These are phyloP conservation scores for Parachlorella kessleri DNA, from an alignment of 139 green algal species.

Conservation along the genomic window DNA sequence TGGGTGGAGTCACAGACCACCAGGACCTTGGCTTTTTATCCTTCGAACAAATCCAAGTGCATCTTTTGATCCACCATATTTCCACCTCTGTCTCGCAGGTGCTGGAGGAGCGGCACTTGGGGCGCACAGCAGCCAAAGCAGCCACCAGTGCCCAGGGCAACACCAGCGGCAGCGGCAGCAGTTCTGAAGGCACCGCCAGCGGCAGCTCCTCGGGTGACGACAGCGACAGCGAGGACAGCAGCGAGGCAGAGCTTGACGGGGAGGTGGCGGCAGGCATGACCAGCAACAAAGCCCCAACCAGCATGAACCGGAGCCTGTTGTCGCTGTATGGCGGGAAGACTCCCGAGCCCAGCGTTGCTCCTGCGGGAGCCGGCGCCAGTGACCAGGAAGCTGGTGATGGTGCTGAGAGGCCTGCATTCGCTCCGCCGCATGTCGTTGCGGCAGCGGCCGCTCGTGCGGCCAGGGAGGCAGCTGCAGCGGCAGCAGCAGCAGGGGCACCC, in stretches of 20 bases:
- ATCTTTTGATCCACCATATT: too few relatives aligned
- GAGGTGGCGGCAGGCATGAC: conserved; percentile 1
- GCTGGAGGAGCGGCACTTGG: conserved; percentile 23
- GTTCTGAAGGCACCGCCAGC: not conserved
- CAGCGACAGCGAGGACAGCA: conserved; percentile 5
- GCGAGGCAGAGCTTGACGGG: conserved; percentile 21
- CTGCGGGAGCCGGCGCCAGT: not conserved
- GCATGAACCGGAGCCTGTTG: conserved; percentile 61
- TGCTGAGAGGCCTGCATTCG: conserved; percentile 43
- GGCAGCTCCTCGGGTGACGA: too few relatives aligned
- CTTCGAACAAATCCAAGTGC: too few relatives aligned
- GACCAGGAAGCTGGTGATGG: not conserved
- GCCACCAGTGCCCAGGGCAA: not conserved
- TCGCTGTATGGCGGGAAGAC: conserved; percentile 54
- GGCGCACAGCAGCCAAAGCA: not conserved
- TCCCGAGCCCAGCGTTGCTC: not conserved
- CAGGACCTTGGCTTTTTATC: too few relatives aligned
- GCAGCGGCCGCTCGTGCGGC: conserved; percentile 50
- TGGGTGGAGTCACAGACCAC: too few relatives aligned
- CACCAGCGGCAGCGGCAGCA: conserved; percentile 5
- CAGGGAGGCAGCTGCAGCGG: conserved; percentile 24
- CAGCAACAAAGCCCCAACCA: conserved; percentile 6
- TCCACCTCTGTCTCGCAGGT: not conserved
- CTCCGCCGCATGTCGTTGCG: conserved; percentile 47
- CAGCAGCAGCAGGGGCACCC: conserved; percentile 20